Conservation (phyloP, 768 basidiomycete genomes). For the Tephrocybe sp. region DNA sequence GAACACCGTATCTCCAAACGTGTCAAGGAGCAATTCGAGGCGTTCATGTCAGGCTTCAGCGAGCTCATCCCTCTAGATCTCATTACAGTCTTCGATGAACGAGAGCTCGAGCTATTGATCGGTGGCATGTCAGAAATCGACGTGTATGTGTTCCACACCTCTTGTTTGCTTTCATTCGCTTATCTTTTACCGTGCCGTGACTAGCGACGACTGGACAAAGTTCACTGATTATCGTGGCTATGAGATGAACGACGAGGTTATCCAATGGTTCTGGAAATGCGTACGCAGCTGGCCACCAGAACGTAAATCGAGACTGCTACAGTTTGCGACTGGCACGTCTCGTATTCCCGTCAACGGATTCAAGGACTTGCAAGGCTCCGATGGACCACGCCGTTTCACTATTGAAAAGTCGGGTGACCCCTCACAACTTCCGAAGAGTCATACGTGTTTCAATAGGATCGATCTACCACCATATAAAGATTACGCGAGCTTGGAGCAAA, state of each 20-base stretch:
- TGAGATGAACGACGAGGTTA: slow-evolving; percentile 91
- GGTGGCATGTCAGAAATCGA: slow-evolving; percentile 99
- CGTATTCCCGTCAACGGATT: slow-evolving; percentile 98
- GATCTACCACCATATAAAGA: slow-evolving; percentile 98
- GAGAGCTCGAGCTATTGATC: slow-evolving; percentile 94
- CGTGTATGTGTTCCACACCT: slow-evolving; percentile 58
- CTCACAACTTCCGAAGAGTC: slow-evolving; percentile 93
- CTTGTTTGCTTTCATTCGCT: not conserved
- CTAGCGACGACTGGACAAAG: slow-evolving; percentile 96
- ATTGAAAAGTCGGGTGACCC: slow-evolving; percentile 99
- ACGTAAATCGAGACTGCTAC: slow-evolving; percentile 92
- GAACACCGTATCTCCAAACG: slow-evolving; percentile 97
- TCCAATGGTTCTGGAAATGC: slow-evolving; percentile 99
- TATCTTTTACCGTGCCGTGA: slow-evolving; percentile 1
- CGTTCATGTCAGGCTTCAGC: slow-evolving; percentile 99
- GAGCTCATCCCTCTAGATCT: slow-evolving; percentile 98
- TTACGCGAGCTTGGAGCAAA: slow-evolving; percentile 91
- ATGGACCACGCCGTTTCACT: slow-evolving; percentile 95
- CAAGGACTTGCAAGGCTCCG: slow-evolving; percentile 97
- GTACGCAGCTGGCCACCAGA: slow-evolving; percentile 97
- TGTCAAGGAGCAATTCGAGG: slow-evolving; percentile 98
- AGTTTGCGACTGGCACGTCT: slow-evolving; percentile 96
- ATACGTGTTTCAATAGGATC: slow-evolving; percentile 94
- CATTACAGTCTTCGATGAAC: slow-evolving; percentile 97
- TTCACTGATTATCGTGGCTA: slow-evolving; percentile 99